Conservation (phyloP, 2,329 filamentous ascomycete species). For the Xylaria sp. region DNA sequence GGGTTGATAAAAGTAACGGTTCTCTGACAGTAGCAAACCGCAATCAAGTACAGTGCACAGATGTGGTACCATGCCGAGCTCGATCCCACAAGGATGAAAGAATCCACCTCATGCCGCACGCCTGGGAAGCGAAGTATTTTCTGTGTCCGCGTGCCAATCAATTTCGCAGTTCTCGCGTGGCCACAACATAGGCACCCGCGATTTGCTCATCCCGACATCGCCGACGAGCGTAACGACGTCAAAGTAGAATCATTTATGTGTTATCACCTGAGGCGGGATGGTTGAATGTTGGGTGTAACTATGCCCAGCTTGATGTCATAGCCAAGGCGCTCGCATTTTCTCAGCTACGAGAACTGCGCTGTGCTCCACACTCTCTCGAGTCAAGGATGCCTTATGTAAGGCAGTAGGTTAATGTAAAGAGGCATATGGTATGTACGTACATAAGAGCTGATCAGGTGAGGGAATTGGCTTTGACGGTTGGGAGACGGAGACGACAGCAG, state of each 20-base stretch:
- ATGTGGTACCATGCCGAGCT: constrained; percentile 6
- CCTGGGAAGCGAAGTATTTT: constrained; percentile 8
- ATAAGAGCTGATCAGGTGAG: constrained; percentile 24
- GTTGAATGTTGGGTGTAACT: background rate
- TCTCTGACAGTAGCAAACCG: constrained; percentile 7
- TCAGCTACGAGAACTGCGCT: background rate
- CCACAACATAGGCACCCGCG: background rate
- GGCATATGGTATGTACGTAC: background rate
- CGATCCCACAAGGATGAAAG: constrained; percentile 12
- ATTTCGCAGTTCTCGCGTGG: constrained; percentile 3
- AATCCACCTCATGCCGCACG: constrained; percentile 7
- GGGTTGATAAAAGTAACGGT: background rate
- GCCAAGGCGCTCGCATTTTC: background rate
- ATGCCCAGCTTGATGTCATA: constrained; percentile 12
- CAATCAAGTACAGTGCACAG: constrained; percentile 4
- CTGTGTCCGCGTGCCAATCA: constrained; percentile 12
- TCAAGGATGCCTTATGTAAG: constrained; percentile 29
- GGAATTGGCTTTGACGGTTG: constrained; percentile 19
- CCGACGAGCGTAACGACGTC: constrained; percentile 6
- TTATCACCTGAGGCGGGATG: background rate
- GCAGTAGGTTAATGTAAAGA: background rate
- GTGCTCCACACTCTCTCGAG: constrained; percentile 30
- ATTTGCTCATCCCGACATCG: background rate
- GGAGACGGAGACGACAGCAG: background rate
- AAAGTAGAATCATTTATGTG: constrained; percentile 6